Evolutionary conservation across 192 early-diverging fungal species (phyloP), one percentile per base, ranked within the genome.

Genomic region (Coemansia sp.): DNA sequence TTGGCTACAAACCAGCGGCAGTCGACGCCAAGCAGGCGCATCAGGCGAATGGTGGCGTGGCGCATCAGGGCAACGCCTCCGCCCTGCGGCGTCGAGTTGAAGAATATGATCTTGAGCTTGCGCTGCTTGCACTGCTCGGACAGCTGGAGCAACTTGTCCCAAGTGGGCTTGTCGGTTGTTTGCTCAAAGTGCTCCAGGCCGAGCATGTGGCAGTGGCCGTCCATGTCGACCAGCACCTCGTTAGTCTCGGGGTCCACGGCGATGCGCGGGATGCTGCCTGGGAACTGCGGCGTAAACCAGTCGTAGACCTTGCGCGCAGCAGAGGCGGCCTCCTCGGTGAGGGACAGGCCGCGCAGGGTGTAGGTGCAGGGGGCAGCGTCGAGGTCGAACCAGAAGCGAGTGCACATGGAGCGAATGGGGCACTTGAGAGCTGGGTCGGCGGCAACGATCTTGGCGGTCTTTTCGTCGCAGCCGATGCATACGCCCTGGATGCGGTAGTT

Each of bases 51-150:
- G 8, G 89, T 77, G 13, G 92, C 90, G 63, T 94, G 92, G 39
- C 92, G 86, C 92, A 94, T 94, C 52, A 94, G 79, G n/a, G 92
- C 92, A 28, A 94, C 92, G 36, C 92, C 92, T 41, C 92, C 92
- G 34, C 92, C 92, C 67, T 93, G 92, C 16, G 90, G 88, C 9
- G 92, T 94, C 23, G 91, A 90, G 76, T 88, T 93, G 76, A 94
- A 93, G 68, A 86, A 94, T 38, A 86, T 69, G 38, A 90, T 80
- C 41, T 75, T 78, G 26, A 92, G 69, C n/a, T 86, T 79, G 64
- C 80, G 85, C 23, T 77, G 64, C 66, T 81, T 86, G 67, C 84
- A 80, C 65, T 86, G 80, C 3, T 75, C 59, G 31, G 84, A 73
- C 34, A 92, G 79, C 61, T 77, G 66, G 31, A 72, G 80, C 38